Conservation (phyloP, 2,329 filamentous ascomycete species). For the Chalaropsis thielavioides region DNA sequence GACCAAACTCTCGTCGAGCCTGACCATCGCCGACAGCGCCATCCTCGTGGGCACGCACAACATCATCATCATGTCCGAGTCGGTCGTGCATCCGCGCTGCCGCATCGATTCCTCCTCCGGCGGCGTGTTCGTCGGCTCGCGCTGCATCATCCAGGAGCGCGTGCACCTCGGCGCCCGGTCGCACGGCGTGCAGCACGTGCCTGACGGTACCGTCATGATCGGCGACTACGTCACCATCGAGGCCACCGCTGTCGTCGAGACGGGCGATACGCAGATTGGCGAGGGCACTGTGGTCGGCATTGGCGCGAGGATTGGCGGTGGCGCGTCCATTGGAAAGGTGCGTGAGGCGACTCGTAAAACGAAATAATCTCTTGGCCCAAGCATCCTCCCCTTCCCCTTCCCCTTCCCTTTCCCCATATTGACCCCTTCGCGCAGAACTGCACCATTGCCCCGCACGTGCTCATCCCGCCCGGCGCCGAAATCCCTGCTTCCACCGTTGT, state of each 20-base stretch:
- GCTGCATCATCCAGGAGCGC: slow-evolving; percentile 68
- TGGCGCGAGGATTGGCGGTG: slow-evolving; percentile 43
- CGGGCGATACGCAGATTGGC: slow-evolving; percentile 46
- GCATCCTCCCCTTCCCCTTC: neutral
- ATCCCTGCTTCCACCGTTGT: slow-evolving; percentile 56
- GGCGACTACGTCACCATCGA: slow-evolving; percentile 50
- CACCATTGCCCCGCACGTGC: slow-evolving; percentile 51
- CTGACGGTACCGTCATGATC: slow-evolving; percentile 38
- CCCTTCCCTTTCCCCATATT: neutral
- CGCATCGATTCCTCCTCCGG: slow-evolving; percentile 65
- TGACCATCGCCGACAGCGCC: slow-evolving; percentile 49
- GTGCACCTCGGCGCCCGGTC: slow-evolving; percentile 36
- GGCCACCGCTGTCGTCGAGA: slow-evolving; percentile 44
- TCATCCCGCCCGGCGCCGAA: slow-evolving; percentile 40
- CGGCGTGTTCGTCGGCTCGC: slow-evolving; percentile 64
- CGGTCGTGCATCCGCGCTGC: slow-evolving; percentile 73
- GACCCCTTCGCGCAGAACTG: slow-evolving; percentile 39
- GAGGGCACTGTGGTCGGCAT: slow-evolving; percentile 47
- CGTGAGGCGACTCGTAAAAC: slow-evolving; percentile 19
- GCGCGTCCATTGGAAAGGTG: slow-evolving; percentile 50
- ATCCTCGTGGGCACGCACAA: slow-evolving; percentile 56
- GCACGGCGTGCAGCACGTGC: slow-evolving; percentile 16
- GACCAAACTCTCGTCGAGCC: slow-evolving; percentile 44
- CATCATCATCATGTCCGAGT: slow-evolving; percentile 63
- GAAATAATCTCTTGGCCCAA: no score